Conservation (phyloP, 331 rosid species). For the Stylosanthes scabra region DNA sequence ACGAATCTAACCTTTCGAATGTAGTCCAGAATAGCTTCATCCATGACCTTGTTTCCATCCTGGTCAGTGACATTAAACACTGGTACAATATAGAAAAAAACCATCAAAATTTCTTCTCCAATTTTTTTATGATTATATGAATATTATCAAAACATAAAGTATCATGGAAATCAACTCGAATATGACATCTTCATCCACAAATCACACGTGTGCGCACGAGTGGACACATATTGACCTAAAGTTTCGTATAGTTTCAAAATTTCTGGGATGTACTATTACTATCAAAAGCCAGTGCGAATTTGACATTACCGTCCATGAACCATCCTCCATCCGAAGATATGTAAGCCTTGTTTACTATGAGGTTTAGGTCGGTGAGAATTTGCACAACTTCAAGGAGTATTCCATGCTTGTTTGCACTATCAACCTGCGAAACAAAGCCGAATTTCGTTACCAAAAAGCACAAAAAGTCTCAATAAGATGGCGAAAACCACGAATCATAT, state of each 20-base stretch:
- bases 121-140: not conserved
- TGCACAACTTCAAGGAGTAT: conserved; percentile 93
- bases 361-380: conserved; percentile 88
- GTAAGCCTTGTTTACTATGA: conserved; percentile 83
- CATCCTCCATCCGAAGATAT: conserved; percentile 97
- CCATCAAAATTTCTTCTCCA: conserved; percentile 23
- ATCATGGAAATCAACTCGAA: not conserved
- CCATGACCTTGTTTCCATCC: conserved; percentile 88
- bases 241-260: no score
- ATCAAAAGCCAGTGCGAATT: no score
- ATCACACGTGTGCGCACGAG: no score
- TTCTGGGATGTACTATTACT: no score
- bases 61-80: conserved; percentile 95
- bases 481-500: conserved; percentile 8
- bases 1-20: conserved; percentile 56
- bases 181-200: not conserved
- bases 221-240: no score
- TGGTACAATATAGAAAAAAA: conserved; percentile 38
- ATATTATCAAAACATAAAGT: not conserved
- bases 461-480: conserved; percentile 13
- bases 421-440: conserved; percentile 61
- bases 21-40: conserved; percentile 78
- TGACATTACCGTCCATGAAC: conserved; percentile 94
- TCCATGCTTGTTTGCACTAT: conserved; percentile 89
- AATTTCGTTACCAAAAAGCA: conserved; percentile 13